Percentiles rank a stretch among this genome's conserved stretches.
These are phyloP conservation scores for Diplosphaera chodatii DNA, from an alignment of 139 green algal genomes.

Conservation along the genomic window DNA sequence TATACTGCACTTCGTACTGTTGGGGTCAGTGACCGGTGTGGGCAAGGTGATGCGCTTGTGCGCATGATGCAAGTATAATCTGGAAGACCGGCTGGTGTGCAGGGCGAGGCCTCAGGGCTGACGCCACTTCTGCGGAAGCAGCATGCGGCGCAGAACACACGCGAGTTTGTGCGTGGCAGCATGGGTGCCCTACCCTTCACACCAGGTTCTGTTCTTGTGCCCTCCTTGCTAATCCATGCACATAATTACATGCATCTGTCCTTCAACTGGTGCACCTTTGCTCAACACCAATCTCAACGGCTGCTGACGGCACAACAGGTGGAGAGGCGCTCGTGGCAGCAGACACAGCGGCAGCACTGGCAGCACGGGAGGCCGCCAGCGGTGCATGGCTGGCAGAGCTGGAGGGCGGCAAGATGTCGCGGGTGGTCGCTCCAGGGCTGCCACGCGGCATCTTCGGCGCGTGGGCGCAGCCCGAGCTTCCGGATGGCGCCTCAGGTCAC, in stretches of 20 bases:
- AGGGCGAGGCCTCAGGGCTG: background rate
- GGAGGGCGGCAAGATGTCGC: constrained; percentile 10
- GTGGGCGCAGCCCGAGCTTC: constrained; percentile 15
- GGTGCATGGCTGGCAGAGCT: constrained; percentile 50
- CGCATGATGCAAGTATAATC: too few relatives aligned
- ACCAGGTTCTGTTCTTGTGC: too few relatives aligned
- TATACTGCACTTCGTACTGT: too few relatives aligned
- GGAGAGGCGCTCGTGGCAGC: constrained; percentile 32
- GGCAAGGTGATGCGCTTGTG: background rate
- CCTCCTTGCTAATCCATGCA: too few relatives aligned
- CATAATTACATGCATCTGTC: too few relatives aligned
- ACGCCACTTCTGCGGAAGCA: constrained; percentile 17
- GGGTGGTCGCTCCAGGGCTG: constrained; percentile 41
- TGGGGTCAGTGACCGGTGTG: background rate
- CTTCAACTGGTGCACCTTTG: too few relatives aligned
- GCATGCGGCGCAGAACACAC: constrained; percentile 21
- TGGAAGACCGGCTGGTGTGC: too few relatives aligned
- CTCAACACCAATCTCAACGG: too few relatives aligned
- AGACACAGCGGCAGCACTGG: constrained; percentile 24
- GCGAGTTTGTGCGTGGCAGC: constrained; percentile 53
- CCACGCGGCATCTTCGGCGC: constrained; percentile 43
- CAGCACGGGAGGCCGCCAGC: constrained; percentile 38
- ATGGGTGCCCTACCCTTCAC: constrained; percentile 51
- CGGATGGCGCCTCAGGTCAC: background rate
- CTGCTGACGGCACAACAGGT: constrained; percentile 13